These are phyloP conservation scores for Metarhizium anisopliae DNA, from an alignment of 2,329 filamentous ascomycete genomes.

Conservation along the genomic window DNA sequence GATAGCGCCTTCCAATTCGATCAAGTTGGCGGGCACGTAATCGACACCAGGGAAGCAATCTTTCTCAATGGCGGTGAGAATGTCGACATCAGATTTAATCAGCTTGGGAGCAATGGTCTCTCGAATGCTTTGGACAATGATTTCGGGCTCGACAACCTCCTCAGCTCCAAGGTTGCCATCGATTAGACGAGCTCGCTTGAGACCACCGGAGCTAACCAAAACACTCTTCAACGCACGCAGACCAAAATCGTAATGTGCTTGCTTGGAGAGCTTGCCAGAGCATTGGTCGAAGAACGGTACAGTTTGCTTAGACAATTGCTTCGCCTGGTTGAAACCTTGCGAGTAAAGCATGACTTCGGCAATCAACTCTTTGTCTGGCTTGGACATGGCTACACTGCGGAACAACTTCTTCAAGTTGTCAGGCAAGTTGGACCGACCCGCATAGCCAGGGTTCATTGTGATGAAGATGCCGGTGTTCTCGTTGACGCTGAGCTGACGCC, in stretches of 20 bases:
- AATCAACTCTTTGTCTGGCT: constrained; percentile 98
- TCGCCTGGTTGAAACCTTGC: constrained; percentile 95
- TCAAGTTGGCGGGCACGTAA: constrained; percentile 83
- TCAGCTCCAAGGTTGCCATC: constrained; percentile 53
- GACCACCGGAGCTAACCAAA: constrained; percentile 88
- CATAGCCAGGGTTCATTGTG: constrained; percentile 99
- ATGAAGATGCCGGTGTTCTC: constrained; percentile 97
- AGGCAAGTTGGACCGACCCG: constrained; percentile 91
- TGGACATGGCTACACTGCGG: constrained; percentile 98
- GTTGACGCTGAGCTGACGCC: constrained; percentile 82
- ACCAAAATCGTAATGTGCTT: constrained; percentile 98
- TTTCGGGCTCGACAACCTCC: constrained; percentile 82
- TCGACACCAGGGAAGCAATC: constrained; percentile 86
- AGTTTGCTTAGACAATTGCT: constrained; percentile 85
- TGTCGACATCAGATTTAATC: constrained; percentile 83
- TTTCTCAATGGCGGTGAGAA: constrained; percentile 75
- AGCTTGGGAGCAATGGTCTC: constrained; percentile 98
- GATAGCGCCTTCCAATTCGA: constrained; percentile 72
- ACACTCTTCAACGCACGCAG: constrained; percentile 97
- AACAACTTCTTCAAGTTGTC: constrained; percentile 99
- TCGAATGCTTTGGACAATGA: constrained; percentile 95
- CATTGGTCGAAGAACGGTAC: constrained; percentile 98
- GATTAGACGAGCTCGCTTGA: constrained; percentile 75
- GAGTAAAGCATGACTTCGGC: constrained; percentile 99
- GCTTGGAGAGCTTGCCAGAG: constrained; percentile 72